Conservation (phyloP, 345 rosid genomes). For the Geranium rotundifolium region DNA sequence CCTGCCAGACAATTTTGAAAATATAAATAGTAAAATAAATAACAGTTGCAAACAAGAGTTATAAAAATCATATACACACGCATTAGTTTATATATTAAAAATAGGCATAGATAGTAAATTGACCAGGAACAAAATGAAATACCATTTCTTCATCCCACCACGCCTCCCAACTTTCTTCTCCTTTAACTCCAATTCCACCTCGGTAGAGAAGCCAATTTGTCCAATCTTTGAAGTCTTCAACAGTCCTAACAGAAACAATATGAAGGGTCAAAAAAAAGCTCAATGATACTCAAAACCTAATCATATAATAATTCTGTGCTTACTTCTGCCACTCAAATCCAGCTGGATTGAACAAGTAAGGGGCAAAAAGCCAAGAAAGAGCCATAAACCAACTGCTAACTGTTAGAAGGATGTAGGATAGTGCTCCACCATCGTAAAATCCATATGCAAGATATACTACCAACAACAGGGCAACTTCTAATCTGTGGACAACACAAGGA, state of each 20-base stretch:
- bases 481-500: constrained; percentile 31
- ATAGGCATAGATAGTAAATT: no score
- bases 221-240: constrained; percentile 98
- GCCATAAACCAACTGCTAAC: constrained; percentile 98
- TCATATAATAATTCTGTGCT: constrained; percentile 16
- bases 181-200: constrained; percentile 99
- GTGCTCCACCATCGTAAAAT: constrained; percentile 58
- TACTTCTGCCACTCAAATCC: constrained; percentile 99
- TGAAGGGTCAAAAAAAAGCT: constrained; percentile 12
- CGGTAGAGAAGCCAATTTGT: constrained; percentile 97
- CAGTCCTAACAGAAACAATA: constrained; percentile 35
- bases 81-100: no score
- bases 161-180: constrained; percentile 99
- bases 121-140: constrained; percentile 7
- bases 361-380: constrained; percentile 91
- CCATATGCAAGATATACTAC: constrained; percentile 81
- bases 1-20: constrained; percentile 23
- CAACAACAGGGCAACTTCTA: constrained; percentile 78
- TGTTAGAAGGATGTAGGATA: constrained; percentile 69
- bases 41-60: background rate
- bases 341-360: constrained; percentile 91
- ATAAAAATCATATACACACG: no score
- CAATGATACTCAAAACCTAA: constrained; percentile 1
- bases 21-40: background rate
- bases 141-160: constrained; percentile 99